Evolutionary conservation across 2,329 filamentous ascomycete genomes (phyloP).

Genomic region (Alternaria arbusti): DNA sequence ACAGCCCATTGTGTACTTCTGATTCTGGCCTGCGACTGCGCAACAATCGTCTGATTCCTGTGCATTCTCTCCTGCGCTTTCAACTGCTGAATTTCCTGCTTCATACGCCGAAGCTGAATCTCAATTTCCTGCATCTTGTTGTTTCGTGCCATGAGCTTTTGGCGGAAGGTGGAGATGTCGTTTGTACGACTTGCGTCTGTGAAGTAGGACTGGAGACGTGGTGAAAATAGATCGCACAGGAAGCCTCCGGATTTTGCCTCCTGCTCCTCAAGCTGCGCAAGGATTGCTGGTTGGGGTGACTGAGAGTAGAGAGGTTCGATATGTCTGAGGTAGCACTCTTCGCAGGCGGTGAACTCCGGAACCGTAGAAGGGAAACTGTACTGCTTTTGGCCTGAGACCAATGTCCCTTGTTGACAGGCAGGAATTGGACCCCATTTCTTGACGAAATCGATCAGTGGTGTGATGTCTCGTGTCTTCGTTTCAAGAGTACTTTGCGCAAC

Average conservation of each 20-base stretch:
- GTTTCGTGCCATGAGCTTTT: conserved; percentile 12
- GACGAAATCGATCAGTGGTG: conserved; percentile 12
- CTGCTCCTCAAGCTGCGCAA: conserved; percentile 1
- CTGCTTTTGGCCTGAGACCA: conserved; percentile 6
- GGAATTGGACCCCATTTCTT: conserved; percentile 18
- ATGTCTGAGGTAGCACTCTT: conserved; percentile 24
- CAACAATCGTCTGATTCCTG: conserved; percentile 15
- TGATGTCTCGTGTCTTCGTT: conserved; percentile 7
- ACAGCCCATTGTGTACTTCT: background rate
- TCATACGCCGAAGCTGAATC: conserved; percentile 15
- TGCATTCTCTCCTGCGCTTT: conserved; percentile 14
- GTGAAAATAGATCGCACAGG: conserved; percentile 23
- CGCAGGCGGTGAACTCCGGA: conserved; percentile 20
- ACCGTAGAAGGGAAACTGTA: conserved; percentile 9
- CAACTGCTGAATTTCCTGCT: conserved; percentile 15
- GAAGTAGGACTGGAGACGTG: conserved; percentile 20
- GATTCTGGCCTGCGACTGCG: conserved; percentile 6
- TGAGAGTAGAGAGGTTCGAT: conserved; percentile 8
- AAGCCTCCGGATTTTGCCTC: conserved; percentile 5
- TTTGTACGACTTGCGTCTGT: conserved; percentile 12
- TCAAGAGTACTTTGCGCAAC: conserved; percentile 6
- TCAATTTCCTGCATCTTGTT: conserved; percentile 17
- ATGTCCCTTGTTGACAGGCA: conserved; percentile 7
- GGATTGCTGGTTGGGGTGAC: background rate
- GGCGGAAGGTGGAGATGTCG: conserved; percentile 8